phyloP scores from a whole-genome alignment of 2,329 filamentous ascomycete species.

The Ophioceras dolichostomum region DNA sequence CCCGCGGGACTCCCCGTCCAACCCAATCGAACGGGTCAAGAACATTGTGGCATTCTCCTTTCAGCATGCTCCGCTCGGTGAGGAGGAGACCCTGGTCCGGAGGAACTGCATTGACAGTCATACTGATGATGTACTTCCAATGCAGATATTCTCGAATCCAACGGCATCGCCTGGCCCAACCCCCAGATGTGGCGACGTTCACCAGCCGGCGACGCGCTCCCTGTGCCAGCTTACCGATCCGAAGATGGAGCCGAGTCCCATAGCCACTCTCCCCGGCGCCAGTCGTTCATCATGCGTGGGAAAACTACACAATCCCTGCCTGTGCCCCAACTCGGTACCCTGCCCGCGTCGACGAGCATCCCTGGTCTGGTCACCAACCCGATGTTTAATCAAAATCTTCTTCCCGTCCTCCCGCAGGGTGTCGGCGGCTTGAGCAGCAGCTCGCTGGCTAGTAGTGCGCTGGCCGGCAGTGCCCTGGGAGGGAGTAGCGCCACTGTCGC shows the following conservation, averaged over 20 bases:
- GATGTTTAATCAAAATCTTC: neutral
- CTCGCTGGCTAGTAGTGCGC: too few species aligned
- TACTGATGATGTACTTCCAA: too few species aligned
- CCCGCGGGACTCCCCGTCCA: slow-evolving; percentile 33
- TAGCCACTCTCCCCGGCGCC: slow-evolving; percentile 46
- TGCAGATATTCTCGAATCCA: slow-evolving; percentile 62
- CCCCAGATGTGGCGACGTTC: slow-evolving; percentile 51
- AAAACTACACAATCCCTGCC: neutral
- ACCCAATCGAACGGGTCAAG: slow-evolving; percentile 53
- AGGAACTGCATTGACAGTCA: too few species aligned
- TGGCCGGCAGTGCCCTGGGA: too few species aligned
- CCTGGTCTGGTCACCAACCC: neutral
- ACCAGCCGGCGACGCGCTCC: slow-evolving; percentile 26
- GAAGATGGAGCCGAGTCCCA: slow-evolving; percentile 43
- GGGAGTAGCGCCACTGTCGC: slow-evolving; percentile 9
- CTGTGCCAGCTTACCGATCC: slow-evolving; percentile 24
- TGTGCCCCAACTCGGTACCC: neutral
- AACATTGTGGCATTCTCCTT: slow-evolving; percentile 73
- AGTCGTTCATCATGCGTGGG: slow-evolving; percentile 8
- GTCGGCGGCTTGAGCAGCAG: too few species aligned
- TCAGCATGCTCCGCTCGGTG: slow-evolving; percentile 71
- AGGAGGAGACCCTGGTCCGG: too few species aligned
- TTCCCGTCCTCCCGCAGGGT: slow-evolving; percentile 1
- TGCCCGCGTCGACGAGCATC: neutral
- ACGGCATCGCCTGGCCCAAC: slow-evolving; percentile 72